phyloP scores from a whole-genome alignment of 495 filamentous ascomycete genomes.

The Podospora didyma region DNA sequence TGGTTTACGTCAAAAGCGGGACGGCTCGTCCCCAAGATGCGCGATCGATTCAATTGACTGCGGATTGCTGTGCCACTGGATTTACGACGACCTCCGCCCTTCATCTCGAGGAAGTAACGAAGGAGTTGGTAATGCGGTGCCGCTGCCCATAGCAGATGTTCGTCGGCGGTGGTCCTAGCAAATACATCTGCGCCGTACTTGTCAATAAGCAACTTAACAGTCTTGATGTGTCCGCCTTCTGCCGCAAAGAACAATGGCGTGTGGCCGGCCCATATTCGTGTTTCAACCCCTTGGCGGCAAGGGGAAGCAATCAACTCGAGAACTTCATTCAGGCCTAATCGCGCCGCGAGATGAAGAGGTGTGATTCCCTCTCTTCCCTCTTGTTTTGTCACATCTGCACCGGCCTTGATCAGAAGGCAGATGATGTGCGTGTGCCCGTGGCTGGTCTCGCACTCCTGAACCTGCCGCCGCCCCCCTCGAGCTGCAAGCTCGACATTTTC shows the following conservation, averaged over 20 bases:
- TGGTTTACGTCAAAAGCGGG: conserved; percentile 14
- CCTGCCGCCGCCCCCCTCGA: neutral
- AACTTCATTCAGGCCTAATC: conserved; percentile 5
- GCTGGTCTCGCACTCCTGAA: neutral
- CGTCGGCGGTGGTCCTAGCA: conserved; percentile 7
- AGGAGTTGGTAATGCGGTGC: neutral
- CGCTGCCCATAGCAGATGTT: conserved; percentile 10
- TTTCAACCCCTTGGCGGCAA: conserved; percentile 7
- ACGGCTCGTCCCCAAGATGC: neutral
- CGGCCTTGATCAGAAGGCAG: conserved; percentile 5
- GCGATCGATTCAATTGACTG: neutral
- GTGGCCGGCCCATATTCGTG: conserved; percentile 11
- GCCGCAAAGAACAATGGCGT: conserved; percentile 26
- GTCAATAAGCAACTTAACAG: conserved; percentile 25
- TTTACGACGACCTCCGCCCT: neutral
- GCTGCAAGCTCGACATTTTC: neutral
- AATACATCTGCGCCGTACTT: conserved; percentile 25
- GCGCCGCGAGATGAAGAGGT: conserved; percentile 15
- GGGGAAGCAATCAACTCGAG: conserved; percentile 12
- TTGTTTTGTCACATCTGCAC: conserved; percentile 4
- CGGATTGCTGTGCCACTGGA: neutral
- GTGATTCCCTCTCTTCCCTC: conserved; percentile 9
- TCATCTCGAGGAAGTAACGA: conserved; percentile 7
- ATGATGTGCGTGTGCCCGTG: conserved; percentile 1
- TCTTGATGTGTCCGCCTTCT: conserved; percentile 25